phyloP scores from a whole-genome alignment of 768 basidiomycete species.

The Boletus vinaceobasis region DNA sequence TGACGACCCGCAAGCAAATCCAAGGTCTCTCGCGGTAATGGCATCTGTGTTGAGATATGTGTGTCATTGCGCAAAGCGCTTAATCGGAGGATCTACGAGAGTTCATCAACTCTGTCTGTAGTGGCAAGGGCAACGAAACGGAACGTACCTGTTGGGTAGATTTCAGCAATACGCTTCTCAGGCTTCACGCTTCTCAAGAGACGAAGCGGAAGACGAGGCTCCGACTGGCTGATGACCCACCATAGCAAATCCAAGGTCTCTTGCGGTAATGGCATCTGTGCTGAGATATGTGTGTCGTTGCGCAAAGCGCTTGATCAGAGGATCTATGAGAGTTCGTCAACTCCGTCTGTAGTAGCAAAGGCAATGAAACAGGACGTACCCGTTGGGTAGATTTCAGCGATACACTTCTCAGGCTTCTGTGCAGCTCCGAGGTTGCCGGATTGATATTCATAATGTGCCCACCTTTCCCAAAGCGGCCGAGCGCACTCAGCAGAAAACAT shows the following conservation, averaged over 20 bases:
- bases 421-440: constrained; percentile 89
- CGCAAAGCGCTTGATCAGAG: constrained; percentile 87
- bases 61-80: constrained; percentile 85
- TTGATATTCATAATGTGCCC: constrained; percentile 93
- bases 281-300: constrained; percentile 64
- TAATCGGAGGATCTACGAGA: constrained; percentile 78
- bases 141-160: too few relatives aligned
- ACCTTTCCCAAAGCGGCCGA: constrained; percentile 89
- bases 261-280: too few relatives aligned
- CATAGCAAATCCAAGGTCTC: too few relatives aligned
- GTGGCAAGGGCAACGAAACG: too few relatives aligned
- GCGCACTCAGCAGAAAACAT: constrained; percentile 77
- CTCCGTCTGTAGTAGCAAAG: not conserved
- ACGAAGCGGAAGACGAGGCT: too few relatives aligned
- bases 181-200: too few relatives aligned
- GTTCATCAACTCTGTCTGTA: not conserved
- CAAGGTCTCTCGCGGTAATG: constrained; percentile 85
- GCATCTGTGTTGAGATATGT: constrained; percentile 73
- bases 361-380: constrained; percentile 44
- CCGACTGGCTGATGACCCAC: too few relatives aligned
- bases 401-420: constrained; percentile 85
- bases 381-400: constrained; percentile 81
- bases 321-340: constrained; percentile 47
- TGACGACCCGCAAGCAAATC: constrained; percentile 56
- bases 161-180: too few relatives aligned